Percentiles rank a stretch among this genome's conserved stretches.
phyloP scores from a whole-genome alignment of 768 basidiomycete species.

The Leccinum fibrillosum region DNA sequence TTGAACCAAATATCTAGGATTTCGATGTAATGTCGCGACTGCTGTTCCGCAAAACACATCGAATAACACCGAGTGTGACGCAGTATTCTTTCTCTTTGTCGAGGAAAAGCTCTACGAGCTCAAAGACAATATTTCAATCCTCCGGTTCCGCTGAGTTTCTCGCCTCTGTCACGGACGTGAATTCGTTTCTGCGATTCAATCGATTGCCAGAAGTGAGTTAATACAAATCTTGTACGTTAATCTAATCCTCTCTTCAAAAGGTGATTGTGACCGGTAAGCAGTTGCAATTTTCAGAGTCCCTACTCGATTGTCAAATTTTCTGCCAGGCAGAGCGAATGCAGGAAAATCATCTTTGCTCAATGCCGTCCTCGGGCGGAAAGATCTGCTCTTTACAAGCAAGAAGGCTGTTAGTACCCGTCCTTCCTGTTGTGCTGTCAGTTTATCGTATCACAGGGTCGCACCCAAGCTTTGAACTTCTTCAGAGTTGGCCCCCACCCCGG shows the following conservation, averaged over 20 bases:
- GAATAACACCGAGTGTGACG: background rate
- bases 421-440: background rate
- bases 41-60: background rate
- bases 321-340: constrained; percentile 68
- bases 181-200: constrained; percentile 16
- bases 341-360: constrained; percentile 78
- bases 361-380: constrained; percentile 55
- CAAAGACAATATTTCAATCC: constrained; percentile 19
- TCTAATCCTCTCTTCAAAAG: constrained; percentile 12
- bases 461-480: constrained; percentile 69
- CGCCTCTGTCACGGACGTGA: constrained; percentile 14
- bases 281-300: background rate
- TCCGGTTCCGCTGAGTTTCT: constrained; percentile 30
- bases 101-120: constrained; percentile 13
- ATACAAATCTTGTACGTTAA: background rate
- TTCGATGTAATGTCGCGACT: background rate
- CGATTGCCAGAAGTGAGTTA: constrained; percentile 29
- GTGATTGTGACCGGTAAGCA: constrained; percentile 28
- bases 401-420: constrained; percentile 52
- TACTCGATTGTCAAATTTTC: background rate
- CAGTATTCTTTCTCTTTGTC: background rate
- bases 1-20: background rate
- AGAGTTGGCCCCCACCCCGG: constrained; percentile 55
- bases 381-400: constrained; percentile 61
- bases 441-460: constrained; percentile 53